Conservation (phyloP, 805 yeast species). For the Komagataella pastoris region DNA sequence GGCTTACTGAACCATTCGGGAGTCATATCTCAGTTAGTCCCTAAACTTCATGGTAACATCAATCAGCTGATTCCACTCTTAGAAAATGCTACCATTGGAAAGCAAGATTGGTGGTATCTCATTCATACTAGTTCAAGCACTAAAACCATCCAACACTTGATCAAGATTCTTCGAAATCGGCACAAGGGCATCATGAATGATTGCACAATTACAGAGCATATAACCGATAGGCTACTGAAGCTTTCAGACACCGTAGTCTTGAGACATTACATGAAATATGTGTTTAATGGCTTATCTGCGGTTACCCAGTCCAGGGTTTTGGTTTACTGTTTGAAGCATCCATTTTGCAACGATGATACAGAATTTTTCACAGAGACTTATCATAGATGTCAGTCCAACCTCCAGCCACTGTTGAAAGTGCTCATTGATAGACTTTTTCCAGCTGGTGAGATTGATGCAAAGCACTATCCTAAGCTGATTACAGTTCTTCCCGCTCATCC, state of each 20-base stretch:
- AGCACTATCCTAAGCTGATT: not conserved
- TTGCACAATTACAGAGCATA: not conserved
- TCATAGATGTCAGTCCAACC: not conserved
- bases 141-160: not conserved
- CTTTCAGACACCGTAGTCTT: not conserved
- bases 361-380: not conserved
- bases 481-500: not conserved
- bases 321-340: not conserved
- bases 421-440: not conserved
- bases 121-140: not conserved
- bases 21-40: not conserved
- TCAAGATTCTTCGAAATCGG: not conserved
- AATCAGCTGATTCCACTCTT: not conserved
- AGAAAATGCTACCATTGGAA: not conserved
- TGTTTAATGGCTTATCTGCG: not conserved
- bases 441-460: not conserved
- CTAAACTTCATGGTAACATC: not conserved
- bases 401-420: not conserved
- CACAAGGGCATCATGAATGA: not conserved
- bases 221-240: not conserved
- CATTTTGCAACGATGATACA: not conserved
- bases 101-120: not conserved
- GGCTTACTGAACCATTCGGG: not conserved
- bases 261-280: not conserved
- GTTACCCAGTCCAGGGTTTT: not conserved